Base-by-base conservation (phyloP, 331 rosid genomes). In the Cydonia oblonga region DNA sequence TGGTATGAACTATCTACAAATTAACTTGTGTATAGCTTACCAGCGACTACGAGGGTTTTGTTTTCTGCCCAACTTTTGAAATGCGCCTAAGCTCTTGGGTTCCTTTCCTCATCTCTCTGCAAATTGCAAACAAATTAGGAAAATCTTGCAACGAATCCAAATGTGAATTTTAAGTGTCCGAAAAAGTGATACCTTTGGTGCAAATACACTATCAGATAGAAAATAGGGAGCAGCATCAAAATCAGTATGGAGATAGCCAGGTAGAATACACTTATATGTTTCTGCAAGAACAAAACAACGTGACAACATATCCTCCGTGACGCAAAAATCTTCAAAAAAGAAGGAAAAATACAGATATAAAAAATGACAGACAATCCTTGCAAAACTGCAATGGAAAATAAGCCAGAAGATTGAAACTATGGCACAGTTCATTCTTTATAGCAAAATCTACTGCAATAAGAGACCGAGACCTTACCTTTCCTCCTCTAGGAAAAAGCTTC, bases 161-260 rank as follows among this genome's bases (percentile, higher is more conserved):
- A 73, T 18, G 33, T 42, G 58, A 75, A 58, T 32, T 70, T 22
- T 52, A 72, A 74, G 49, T 25, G 54, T n/a, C 68, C 14, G 64
- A 12, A 6, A 67, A 84, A 70, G 44, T 13, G 1, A 71, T 84
- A 90, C 98, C 98, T 87, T 75, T 88, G 96, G 72, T 87, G 81
- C 83, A 93, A 86, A 83, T 76, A 91, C 67, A 95, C 85, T 25
- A 90, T 76, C 68, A 92, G 81, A 85, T 92, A 92, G 79, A 92
- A 92, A 69, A 92, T 77, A 3, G 98, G 96, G 54, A 92, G 91
- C 86, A 92, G 80, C 90, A 92, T 89, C 86, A 92, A 72, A 73
- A 86, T 86, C 82, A 92, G 78, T 74, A 86, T 86, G 64, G 88
- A 87, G 64, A 79, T 75, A 75, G 96, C 95, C 78, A 88, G 76